Evolutionary conservation across 352 stramenopile species (phyloP).

Genomic region (Phytophthora lateralis): DNA sequence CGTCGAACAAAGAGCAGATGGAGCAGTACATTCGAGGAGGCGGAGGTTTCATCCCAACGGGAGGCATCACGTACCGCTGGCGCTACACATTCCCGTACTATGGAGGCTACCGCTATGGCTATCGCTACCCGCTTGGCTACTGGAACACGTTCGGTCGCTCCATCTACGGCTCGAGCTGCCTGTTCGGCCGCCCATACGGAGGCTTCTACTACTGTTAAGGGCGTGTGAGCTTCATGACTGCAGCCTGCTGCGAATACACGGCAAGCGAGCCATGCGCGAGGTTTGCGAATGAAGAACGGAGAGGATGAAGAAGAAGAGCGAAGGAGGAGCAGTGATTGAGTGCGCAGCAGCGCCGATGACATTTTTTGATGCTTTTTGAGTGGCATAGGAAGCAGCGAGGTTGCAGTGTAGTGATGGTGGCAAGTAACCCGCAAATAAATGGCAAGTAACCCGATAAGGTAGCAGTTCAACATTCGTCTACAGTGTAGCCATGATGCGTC

Average conservation of each 20-base stretch:
- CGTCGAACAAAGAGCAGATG: conserved; percentile 26
- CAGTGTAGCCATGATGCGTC: conserved; percentile 21
- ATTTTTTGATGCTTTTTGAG: conserved; percentile 25
- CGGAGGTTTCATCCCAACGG: conserved; percentile 36
- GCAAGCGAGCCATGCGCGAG: conserved; percentile 21
- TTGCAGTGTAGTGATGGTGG: conserved; percentile 6
- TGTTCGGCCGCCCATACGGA: conserved; percentile 41
- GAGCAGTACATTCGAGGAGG: conserved; percentile 30
- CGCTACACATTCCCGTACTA: conserved; percentile 33
- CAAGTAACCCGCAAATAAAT: conserved; percentile 19
- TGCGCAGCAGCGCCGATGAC: conserved; percentile 1
- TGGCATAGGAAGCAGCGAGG: conserved; percentile 18
- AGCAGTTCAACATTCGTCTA: conserved; percentile 3
- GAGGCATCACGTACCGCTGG: conserved; percentile 38
- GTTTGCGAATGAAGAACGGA: conserved; percentile 10
- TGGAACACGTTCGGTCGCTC: conserved; percentile 41
- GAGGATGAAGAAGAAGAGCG: background rate
- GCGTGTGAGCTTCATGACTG: conserved; percentile 6
- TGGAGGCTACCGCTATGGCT: conserved; percentile 40
- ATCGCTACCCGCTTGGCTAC: conserved; percentile 46
- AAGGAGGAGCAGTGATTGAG: conserved; percentile 2
- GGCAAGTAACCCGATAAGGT: background rate
- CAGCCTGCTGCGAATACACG: conserved; percentile 19
- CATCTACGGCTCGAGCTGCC: conserved; percentile 36
- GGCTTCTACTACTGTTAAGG: conserved; percentile 45